phyloP scores from a whole-genome alignment of 495 filamentous ascomycete genomes.

The Lasiosphaeria miniovina region DNA sequence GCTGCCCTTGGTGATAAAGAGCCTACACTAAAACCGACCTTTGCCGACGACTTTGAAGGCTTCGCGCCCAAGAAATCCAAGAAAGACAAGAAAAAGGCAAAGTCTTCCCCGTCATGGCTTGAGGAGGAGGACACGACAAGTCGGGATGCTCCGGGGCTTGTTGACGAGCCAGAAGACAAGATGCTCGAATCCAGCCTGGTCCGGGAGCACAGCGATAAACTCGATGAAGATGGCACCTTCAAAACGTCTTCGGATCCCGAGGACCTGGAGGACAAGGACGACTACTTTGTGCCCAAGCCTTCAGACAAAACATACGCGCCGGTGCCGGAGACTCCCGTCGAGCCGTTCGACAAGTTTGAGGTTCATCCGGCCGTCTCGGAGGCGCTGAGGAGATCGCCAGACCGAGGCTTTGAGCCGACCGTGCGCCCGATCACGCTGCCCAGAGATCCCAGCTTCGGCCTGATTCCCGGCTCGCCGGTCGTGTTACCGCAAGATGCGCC shows the following conservation, averaged over 20 bases:
- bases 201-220: too few relatives aligned
- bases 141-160: too few relatives aligned
- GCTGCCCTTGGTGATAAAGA: not conserved
- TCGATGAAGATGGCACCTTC: not conserved
- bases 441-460: slow-evolving; percentile 21
- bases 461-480: slow-evolving; percentile 32
- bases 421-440: not conserved
- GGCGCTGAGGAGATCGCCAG: slow-evolving; percentile 4
- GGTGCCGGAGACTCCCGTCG: slow-evolving; percentile 1
- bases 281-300: slow-evolving; percentile 14
- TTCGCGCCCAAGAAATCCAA: slow-evolving; percentile 28
- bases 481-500: slow-evolving; percentile 21
- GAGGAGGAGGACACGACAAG: too few relatives aligned
- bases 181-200: too few relatives aligned
- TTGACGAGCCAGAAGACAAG: too few relatives aligned
- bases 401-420: not conserved
- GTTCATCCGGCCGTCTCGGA: slow-evolving; percentile 16
- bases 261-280: not conserved
- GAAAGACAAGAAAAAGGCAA: slow-evolving; percentile 30
- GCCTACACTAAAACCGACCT: slow-evolving; percentile 11
- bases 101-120: not conserved
- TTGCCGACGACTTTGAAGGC: slow-evolving; percentile 20
- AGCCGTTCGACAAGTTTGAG: slow-evolving; percentile 12
- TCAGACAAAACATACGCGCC: not conserved
- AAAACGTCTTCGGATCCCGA: not conserved